Evolutionary conservation across 352 stramenopile species (phyloP), one percentile per base, ranked within the genome.

Genomic region (Pseudoperonospora humuli): DNA sequence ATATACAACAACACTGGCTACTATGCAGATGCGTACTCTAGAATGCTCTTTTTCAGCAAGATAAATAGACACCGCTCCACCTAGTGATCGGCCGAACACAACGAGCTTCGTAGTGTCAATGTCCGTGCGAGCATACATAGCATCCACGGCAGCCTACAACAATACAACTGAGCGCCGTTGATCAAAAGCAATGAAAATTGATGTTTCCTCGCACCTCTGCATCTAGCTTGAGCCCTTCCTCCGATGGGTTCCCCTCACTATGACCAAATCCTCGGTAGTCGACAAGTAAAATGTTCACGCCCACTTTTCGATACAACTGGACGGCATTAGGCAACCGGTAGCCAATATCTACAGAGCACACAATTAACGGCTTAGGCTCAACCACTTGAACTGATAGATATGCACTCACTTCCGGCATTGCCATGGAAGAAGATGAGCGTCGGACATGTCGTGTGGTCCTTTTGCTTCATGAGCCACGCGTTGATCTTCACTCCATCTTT

Each of bases 381-480:
- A 15, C 11, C 26, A 32, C n/a, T 32, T 13, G 11, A 15, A 7
- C 3, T 15, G 26, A 32, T 14, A n/a, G 7, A 10, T 4, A 27
- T 5, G 1, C 32, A 68, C 67, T 45, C 55, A 93, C 80, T 91
- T 61, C 88, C 89, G 14, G 93, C 90, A 58, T 98, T 98, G 50
- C 88, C 93, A 37, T 98, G 93, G 61, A 97, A 97, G 45, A 97
- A 98, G 23, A 98, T 74, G 39, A 98, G 64, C 7, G 93, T 98
- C 20, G 87, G 81, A 1, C 72, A 49, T 9, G 7, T 46, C 6
- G 37, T 45, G 41, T 67, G 57, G n/a, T 81, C 50, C 2, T 65
- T 70, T 34, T 96, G 84, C 39, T 94, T 86, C 50, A 98, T 79
- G 10, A 97, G 61, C 92, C 92, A 98, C 36, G 87, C 83, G 61